Percentiles rank a stretch among this genome's conserved stretches.
phyloP scores from a whole-genome alignment of 768 basidiomycete species.

The Mycena polygramma region DNA sequence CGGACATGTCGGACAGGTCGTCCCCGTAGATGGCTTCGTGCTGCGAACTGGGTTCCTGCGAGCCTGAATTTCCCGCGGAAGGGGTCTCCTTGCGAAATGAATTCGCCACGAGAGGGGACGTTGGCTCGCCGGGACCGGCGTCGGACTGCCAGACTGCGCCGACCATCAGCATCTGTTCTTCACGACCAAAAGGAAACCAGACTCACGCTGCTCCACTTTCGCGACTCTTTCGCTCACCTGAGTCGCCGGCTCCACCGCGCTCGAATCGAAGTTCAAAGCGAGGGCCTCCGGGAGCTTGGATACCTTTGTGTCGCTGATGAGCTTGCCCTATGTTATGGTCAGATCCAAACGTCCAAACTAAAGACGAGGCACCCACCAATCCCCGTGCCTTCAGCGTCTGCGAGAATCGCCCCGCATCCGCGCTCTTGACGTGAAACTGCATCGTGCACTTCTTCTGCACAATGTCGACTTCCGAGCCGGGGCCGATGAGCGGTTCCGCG shows the following conservation, averaged over 20 bases:
- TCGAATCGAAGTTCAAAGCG: constrained; percentile 26
- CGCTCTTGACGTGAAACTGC: constrained; percentile 24
- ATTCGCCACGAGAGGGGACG: constrained; percentile 22
- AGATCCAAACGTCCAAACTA: neutral
- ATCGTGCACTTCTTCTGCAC: constrained; percentile 8
- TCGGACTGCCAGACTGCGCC: constrained; percentile 23
- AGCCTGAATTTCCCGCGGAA: constrained; percentile 1
- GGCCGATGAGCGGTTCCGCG: constrained; percentile 26
- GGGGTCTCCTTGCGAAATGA: neutral
- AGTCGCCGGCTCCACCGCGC: constrained; percentile 22
- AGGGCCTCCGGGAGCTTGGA: constrained; percentile 31
- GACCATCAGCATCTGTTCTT: neutral
- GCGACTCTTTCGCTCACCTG: constrained; percentile 34
- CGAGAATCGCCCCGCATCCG: constrained; percentile 25
- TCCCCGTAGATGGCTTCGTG: constrained; percentile 36
- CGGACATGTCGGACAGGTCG: constrained; percentile 45
- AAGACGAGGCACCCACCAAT: constrained; percentile 17
- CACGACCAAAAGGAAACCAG: neutral
- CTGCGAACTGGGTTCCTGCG: constrained; percentile 7
- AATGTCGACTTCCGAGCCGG: neutral
- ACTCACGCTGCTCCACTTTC: constrained; percentile 34
- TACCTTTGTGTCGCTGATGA: constrained; percentile 34
- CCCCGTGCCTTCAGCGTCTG: constrained; percentile 34
- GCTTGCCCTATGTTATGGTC: constrained; percentile 12
- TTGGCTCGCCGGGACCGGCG: constrained; percentile 14